These are phyloP conservation scores for Sphaceloma murrayae DNA, from an alignment of 2,329 filamentous ascomycete species.

Conservation along the genomic window DNA sequence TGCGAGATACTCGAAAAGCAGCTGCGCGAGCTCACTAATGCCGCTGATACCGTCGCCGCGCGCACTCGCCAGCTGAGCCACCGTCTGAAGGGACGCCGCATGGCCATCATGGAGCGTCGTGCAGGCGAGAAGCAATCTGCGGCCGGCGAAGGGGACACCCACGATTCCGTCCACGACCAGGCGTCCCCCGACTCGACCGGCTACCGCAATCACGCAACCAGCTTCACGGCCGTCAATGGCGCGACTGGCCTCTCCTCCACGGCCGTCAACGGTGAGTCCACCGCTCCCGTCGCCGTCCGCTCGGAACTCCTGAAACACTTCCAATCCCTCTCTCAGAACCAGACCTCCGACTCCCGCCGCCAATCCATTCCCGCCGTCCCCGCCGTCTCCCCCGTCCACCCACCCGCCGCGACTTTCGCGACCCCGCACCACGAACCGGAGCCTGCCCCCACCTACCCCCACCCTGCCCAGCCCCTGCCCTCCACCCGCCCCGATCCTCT, in stretches of 20 bases:
- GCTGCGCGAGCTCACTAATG: conserved; percentile 64
- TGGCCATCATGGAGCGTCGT: conserved; percentile 59
- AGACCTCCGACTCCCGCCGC: conserved; percentile 25
- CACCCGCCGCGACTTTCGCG: background rate
- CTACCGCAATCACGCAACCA: conserved; percentile 22
- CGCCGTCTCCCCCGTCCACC: conserved; percentile 6
- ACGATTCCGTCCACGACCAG: conserved; percentile 21
- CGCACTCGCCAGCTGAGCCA: conserved; percentile 72
- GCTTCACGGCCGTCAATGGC: conserved; percentile 52
- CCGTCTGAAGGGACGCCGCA: conserved; percentile 62
- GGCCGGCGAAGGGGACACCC: conserved; percentile 23
- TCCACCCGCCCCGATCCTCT: conserved; percentile 1
- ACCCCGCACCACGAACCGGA: conserved; percentile 11
- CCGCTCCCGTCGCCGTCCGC: conserved; percentile 45
- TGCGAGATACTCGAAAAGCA: conserved; percentile 76
- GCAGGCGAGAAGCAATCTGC: conserved; percentile 35
- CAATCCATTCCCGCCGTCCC: conserved; percentile 19
- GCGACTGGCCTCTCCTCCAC: background rate
- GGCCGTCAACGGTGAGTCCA: conserved; percentile 24
- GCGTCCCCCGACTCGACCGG: conserved; percentile 11
- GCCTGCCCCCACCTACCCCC: background rate
- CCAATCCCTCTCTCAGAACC: conserved; percentile 48
- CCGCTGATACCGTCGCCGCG: conserved; percentile 63
- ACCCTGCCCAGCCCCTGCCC: background rate
- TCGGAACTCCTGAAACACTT: conserved; percentile 55